Evolutionary conservation across 371 early-diverging fungal genomes (phyloP), one percentile per base, ranked within the genome.

Genomic region (Mortierella sp.): DNA sequence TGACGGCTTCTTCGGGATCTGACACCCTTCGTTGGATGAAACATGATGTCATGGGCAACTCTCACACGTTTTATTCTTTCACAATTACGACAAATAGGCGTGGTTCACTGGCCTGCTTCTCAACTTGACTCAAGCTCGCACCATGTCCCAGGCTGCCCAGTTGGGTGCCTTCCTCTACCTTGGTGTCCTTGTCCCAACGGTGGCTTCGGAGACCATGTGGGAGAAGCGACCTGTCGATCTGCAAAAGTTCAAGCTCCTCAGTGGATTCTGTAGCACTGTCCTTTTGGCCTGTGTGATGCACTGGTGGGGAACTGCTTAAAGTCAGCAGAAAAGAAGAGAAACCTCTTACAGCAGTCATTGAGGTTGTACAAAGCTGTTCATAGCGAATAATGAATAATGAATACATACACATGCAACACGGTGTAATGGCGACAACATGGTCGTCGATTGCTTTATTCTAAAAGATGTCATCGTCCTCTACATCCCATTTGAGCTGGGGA

Each of bases 381-480:
- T n/a, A n/a, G n/a, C n/a, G n/a, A n/a, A n/a, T n/a, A n/a, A n/a
- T n/a, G n/a, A n/a, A n/a, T n/a, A n/a, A n/a, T n/a, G n/a, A n/a
- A n/a, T n/a, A n/a, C n/a, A n/a, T n/a, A n/a, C n/a, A n/a, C n/a
- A n/a, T n/a, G n/a, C n/a, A n/a, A n/a, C n/a, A n/a, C n/a, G n/a
- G n/a, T n/a, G n/a, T n/a, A n/a, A n/a, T n/a, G n/a, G n/a, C n/a
- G n/a, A n/a, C n/a, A n/a, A n/a, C n/a, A n/a, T n/a, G n/a, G n/a
- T n/a, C n/a, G n/a, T n/a, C n/a, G n/a, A n/a, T n/a, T n/a, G n/a
- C n/a, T n/a, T n/a, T n/a, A n/a, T 8, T 27, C 27, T 66, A 81
- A 61, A 78, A 81, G 45, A 81, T 72, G 30, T 81, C 79, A 26
- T 80, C 80, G 50, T 82, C 79, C 21, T 69, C 78, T 16, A 76